These are phyloP conservation scores for Phascolomyces articulosus DNA, from an alignment of 371 early-diverging fungal species.

Conservation along the genomic window DNA sequence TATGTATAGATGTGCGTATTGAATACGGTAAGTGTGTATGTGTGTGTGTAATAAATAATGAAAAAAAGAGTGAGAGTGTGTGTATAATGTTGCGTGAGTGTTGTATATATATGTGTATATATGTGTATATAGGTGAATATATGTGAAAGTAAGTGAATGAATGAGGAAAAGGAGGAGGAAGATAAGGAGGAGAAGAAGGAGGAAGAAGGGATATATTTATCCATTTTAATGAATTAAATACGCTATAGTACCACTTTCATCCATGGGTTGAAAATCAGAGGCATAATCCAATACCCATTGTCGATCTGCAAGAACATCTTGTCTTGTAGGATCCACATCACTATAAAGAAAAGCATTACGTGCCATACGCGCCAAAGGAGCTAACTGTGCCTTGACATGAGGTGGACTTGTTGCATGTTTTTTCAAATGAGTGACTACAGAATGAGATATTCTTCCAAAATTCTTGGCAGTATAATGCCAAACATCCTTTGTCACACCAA, in stretches of 20 bases:
- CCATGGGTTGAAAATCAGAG: neutral
- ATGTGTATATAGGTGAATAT: neutral
- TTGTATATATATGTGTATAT: no score
- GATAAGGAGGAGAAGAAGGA: no score
- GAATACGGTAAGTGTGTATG: no score
- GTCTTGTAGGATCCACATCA: conserved; percentile 1
- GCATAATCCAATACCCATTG: conserved; percentile 12
- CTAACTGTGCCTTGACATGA: conserved; percentile 16
- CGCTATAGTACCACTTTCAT: conserved; percentile 3
- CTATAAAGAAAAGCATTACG: conserved; percentile 14
- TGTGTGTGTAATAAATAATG: no score
- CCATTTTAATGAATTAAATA: neutral
- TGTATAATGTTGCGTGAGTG: no score
- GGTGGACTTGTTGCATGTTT: conserved; percentile 18
- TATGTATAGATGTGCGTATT: no score
- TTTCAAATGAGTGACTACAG: conserved; percentile 24
- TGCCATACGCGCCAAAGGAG: conserved; percentile 31
- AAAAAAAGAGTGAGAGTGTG: no score
- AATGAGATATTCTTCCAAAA: conserved; percentile 24
- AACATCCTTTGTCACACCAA: conserved; percentile 31
- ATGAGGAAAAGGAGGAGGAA: neutral
- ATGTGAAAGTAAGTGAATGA: neutral
- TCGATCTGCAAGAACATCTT: neutral
- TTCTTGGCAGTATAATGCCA: conserved; percentile 38
- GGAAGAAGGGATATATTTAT: no score